Evolutionary conservation across 345 rosid species (phyloP), one percentile per base, ranked within the genome.

Genomic region (Raphanus sativus): DNA sequence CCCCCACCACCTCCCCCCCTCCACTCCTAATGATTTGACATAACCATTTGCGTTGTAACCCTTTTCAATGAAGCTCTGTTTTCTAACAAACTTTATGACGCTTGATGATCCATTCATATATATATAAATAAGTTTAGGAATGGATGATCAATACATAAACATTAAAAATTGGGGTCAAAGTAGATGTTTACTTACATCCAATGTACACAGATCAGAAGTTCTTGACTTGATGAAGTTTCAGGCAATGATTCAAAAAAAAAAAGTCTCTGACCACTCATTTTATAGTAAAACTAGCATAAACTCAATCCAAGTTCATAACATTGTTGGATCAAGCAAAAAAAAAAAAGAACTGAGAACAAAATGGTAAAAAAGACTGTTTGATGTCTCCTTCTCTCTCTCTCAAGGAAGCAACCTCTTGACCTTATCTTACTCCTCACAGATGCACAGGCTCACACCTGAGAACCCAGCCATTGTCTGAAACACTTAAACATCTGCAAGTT

Each of bases 391-490:
- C 30, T 28, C 30, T 2, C 30, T 2, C 42, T 48, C 62, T 29
- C 65, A 80, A 59, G 80, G 72, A 32, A 75, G 77, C 69, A 75
- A 65, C 66, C 69, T 71, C 73, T 75, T 75, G 45, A 71, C 77
- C 59, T 79, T 75, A 2, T 67, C 77, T 33, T 86, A 83, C 74
- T 84, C 89, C 54, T 82, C 81, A 28, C 82, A 73, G 5, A 73
- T 69, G 56, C 76, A 92, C 87, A 8, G 87, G 86, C 85, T 94
- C 98, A 94, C 95, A 59, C 97, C 90, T 10, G 98, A 94, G 75
- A 92, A 89, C 42, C 98, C 97, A n/a, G 86, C 95, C 75, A 92
- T 84, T 2, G 97, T 93, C 75, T 94, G 95, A 75, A 94, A 89
- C 63, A 92, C 89, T 62, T 89, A 92, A 0, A 97, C 97, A 94